Percentiles rank a stretch among this genome's conserved stretches.
Conservation (phyloP, 2,329 filamentous ascomycete species). For the Talaromyces sp. region DNA sequence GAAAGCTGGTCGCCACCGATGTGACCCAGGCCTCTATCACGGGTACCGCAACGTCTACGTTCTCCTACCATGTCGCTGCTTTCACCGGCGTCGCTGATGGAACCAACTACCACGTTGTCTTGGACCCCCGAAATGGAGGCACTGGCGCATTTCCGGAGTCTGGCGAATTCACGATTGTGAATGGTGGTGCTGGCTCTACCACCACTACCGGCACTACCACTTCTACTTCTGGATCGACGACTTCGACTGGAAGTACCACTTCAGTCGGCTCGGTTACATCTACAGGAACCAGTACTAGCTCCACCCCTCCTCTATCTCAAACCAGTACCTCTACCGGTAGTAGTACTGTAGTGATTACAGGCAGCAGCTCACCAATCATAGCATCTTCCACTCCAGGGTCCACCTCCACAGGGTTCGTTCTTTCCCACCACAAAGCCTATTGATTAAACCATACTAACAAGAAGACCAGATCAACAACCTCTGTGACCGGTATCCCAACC, state of each 20-base stretch:
- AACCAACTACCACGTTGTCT: slow-evolving; percentile 9
- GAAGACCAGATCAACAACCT: neutral
- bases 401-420: neutral
- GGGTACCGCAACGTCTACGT: slow-evolving; percentile 2
- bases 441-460: neutral
- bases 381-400: neutral
- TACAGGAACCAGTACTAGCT: slow-evolving; percentile 5
- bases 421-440: neutral
- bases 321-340: neutral
- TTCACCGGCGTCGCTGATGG: slow-evolving; percentile 12
- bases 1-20: slow-evolving; percentile 13
- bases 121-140: slow-evolving; percentile 13
- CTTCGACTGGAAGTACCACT: neutral
- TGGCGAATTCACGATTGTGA: slow-evolving; percentile 14
- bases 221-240: slow-evolving; percentile 1
- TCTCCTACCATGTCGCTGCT: slow-evolving; percentile 13
- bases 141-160: slow-evolving; percentile 5
- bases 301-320: slow-evolving; percentile 3
- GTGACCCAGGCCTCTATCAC: slow-evolving; percentile 7
- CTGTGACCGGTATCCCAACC: slow-evolving; percentile 2
- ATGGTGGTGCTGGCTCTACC: slow-evolving; percentile 4
- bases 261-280: neutral
- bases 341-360: neutral
- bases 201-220: neutral
- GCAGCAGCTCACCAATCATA: slow-evolving; percentile 15